phyloP scores from a whole-genome alignment of 2,329 filamentous ascomycete species.

The Talaromyces sp. region DNA sequence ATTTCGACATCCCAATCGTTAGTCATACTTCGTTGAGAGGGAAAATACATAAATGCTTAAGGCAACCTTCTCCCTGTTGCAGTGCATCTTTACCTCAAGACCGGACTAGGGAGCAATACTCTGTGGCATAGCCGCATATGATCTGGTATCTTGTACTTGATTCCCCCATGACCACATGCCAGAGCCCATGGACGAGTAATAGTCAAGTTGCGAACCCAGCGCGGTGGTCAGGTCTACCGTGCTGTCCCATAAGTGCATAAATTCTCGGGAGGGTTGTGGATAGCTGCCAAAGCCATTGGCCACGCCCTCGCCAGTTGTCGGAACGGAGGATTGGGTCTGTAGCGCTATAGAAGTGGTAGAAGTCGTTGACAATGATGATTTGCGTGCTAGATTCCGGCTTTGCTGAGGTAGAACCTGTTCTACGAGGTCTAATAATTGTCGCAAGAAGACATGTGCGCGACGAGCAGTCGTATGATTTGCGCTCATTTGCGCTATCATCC shows the following conservation, averaged over 20 bases:
- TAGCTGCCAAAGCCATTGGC: background rate
- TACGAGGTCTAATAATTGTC: conserved; percentile 16
- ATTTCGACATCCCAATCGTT: background rate
- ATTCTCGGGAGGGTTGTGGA: conserved; percentile 11
- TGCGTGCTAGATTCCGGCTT: background rate
- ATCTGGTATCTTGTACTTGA: conserved; percentile 1
- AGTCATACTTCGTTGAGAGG: background rate
- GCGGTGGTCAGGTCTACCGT: conserved; percentile 13
- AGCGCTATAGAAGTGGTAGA: background rate
- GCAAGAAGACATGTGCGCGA: conserved; percentile 17
- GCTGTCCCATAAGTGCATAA: conserved; percentile 17
- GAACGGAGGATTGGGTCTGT: background rate
- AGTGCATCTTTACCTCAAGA: background rate
- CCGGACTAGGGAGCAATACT: conserved; percentile 8
- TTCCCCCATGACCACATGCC: conserved; percentile 17
- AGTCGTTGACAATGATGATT: background rate
- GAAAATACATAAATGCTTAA: background rate
- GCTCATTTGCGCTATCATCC: conserved; percentile 18
- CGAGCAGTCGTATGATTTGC: conserved; percentile 17
- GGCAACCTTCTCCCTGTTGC: background rate
- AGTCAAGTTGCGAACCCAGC: conserved; percentile 17
- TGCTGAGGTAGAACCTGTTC: conserved; percentile 12
- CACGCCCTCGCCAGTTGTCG: background rate
- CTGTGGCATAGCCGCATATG: conserved; percentile 1
- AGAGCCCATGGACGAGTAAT: conserved; percentile 13